These are phyloP conservation scores for Entelexis sorbosivorans DNA, from an alignment of 1,139 yeast species.

Conservation along the genomic window DNA sequence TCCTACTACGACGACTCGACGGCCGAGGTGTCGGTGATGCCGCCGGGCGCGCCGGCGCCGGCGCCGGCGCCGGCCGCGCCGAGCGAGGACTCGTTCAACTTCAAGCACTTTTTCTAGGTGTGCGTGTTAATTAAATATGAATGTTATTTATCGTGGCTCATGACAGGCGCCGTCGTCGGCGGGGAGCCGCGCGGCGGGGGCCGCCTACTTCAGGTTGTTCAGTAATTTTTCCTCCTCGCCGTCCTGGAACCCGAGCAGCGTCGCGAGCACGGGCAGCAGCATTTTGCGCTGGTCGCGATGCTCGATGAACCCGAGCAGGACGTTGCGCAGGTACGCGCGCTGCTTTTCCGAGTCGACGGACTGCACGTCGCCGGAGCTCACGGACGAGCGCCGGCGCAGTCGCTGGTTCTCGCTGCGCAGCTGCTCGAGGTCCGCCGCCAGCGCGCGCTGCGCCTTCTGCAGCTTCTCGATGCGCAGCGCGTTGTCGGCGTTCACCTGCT, in stretches of 20 bases:
- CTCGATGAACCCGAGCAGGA: conserved; percentile 75
- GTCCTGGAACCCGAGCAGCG: conserved; percentile 54
- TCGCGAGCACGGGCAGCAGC: conserved; percentile 73
- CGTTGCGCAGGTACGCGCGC: conserved; percentile 69
- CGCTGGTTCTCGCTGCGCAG: conserved; percentile 25
- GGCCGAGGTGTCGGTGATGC: neutral
- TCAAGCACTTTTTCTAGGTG: neutral
- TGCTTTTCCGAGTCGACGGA: conserved; percentile 16
- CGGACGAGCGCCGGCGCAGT: conserved; percentile 15
- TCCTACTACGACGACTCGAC: neutral
- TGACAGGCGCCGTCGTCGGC: neutral
- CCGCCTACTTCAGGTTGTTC: neutral
- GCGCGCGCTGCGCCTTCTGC: conserved; percentile 47
- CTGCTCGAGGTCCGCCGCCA: conserved; percentile 47
- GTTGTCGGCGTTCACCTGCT: conserved; percentile 30
- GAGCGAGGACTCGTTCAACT: neutral
- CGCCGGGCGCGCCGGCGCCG: neutral
- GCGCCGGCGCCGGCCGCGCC: neutral
- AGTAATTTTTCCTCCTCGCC: conserved; percentile 59
- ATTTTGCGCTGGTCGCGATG: conserved; percentile 83
- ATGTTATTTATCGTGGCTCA: conserved; percentile 1
- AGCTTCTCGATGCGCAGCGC: conserved; percentile 34
- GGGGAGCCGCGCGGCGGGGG: too few species aligned
- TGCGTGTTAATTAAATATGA: neutral
- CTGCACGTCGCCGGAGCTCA: neutral